Conservation (phyloP, 1,284 basidiomycete species). For the Pascua sp. region DNA sequence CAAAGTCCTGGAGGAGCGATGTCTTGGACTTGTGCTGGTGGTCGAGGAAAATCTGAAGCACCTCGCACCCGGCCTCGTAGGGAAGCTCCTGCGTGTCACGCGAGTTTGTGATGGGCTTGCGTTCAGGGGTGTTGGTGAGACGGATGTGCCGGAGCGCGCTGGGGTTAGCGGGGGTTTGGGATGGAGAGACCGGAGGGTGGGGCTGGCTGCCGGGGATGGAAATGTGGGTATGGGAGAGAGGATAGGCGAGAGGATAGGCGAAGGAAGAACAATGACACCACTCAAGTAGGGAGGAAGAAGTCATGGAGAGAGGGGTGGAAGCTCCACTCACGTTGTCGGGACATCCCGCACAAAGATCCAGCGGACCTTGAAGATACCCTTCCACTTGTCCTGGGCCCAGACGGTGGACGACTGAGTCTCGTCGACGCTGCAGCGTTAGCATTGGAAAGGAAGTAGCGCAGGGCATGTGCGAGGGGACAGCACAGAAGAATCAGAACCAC, state of each 20-base stretch:
- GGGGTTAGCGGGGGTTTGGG: neutral
- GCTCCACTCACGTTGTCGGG: conserved; percentile 72
- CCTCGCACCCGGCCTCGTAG: conserved; percentile 89
- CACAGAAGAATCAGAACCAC: too few species aligned
- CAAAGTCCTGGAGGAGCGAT: conserved; percentile 86
- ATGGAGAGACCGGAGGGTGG: too few species aligned
- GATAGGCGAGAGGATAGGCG: too few species aligned
- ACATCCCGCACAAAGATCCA: conserved; percentile 96
- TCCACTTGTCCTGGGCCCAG: conserved; percentile 98
- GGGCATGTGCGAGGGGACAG: too few species aligned
- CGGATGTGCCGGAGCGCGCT: conserved; percentile 41
- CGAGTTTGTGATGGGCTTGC: conserved; percentile 93
- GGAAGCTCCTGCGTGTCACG: conserved; percentile 70
- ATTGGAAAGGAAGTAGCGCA: too few species aligned
- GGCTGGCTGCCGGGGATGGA: too few species aligned
- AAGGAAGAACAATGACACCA: too few species aligned
- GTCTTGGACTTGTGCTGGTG: conserved; percentile 75
- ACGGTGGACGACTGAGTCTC: conserved; percentile 61
- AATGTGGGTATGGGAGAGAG: too few species aligned
- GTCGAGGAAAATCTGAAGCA: conserved; percentile 86
- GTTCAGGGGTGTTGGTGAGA: conserved; percentile 84
- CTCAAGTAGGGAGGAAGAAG: too few species aligned
- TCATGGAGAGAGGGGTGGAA: too few species aligned
- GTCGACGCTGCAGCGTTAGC: conserved; percentile 49
- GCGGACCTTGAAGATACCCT: conserved; percentile 89